phyloP scores from a whole-genome alignment of 768 basidiomycete genomes.

The Auricularia sp. region DNA sequence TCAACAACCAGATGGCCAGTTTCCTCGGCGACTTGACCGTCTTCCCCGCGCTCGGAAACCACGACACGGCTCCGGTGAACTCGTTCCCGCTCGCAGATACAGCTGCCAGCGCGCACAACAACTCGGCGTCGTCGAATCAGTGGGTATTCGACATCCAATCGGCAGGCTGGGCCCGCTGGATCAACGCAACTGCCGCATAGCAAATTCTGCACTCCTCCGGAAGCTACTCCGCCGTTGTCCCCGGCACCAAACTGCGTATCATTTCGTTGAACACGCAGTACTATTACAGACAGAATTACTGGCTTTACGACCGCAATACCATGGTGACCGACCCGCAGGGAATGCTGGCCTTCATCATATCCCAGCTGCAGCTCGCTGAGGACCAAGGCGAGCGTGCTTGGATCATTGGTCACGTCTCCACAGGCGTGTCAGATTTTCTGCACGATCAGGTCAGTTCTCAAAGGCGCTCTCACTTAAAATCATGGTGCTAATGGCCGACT shows the following conservation, averaged over 20 bases:
- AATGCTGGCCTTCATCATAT: constrained; percentile 42
- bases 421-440: constrained; percentile 37
- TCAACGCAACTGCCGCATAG: constrained; percentile 31
- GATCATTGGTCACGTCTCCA: constrained; percentile 54
- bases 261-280: constrained; percentile 53
- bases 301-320: constrained; percentile 46
- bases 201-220: constrained; percentile 42
- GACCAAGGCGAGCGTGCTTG: constrained; percentile 49
- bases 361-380: constrained; percentile 50
- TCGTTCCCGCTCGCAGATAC: constrained; percentile 35
- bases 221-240: constrained; percentile 42
- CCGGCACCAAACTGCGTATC: constrained; percentile 44
- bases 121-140: constrained; percentile 32
- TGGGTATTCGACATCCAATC: constrained; percentile 50
- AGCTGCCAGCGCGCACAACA: constrained; percentile 9
- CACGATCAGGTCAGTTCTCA: constrained; percentile 37
- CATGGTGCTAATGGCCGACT: not conserved
- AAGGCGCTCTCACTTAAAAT: not conserved
- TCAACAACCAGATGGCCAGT: constrained; percentile 36
- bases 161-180: constrained; percentile 45
- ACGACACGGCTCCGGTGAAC: constrained; percentile 48
- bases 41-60: constrained; percentile 40
- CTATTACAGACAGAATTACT: constrained; percentile 55
- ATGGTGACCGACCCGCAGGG: constrained; percentile 45
- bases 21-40: constrained; percentile 30